Conservation (phyloP, 2,329 filamentous ascomycete genomes). For the Saccharata proteae region DNA sequence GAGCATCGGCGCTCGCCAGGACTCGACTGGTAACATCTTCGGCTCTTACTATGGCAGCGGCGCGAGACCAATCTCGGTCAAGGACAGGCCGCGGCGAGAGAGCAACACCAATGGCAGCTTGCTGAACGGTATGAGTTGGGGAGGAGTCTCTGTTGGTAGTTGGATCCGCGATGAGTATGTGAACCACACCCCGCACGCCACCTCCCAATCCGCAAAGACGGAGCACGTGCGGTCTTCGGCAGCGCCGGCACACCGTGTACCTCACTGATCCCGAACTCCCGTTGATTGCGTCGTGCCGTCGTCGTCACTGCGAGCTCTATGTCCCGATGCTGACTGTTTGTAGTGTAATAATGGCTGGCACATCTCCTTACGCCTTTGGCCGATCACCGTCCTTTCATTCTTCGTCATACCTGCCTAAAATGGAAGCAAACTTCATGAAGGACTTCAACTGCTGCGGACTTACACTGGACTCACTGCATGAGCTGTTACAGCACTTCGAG, state of each 20-base stretch:
- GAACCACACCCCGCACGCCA: slow-evolving; percentile 1
- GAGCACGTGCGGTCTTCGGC: no score
- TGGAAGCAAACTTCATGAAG: slow-evolving; percentile 95
- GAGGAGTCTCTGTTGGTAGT: slow-evolving; percentile 87
- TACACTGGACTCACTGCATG: slow-evolving; percentile 81
- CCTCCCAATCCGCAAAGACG: no score
- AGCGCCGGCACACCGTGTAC: no score
- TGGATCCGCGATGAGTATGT: slow-evolving; percentile 98
- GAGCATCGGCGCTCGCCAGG: slow-evolving; percentile 32
- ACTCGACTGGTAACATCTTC: slow-evolving; percentile 38
- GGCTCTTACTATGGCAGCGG: slow-evolving; percentile 45
- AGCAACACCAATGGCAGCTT: slow-evolving; percentile 49
- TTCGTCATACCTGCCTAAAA: slow-evolving; percentile 88
- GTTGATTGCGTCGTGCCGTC: slow-evolving; percentile 5
- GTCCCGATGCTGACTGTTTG: slow-evolving; percentile 15
- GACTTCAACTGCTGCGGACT: slow-evolving; percentile 93
- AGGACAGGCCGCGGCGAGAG: slow-evolving; percentile 43
- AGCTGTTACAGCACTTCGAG: slow-evolving; percentile 92
- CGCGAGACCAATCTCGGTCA: slow-evolving; percentile 49
- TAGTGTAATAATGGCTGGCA: slow-evolving; percentile 91
- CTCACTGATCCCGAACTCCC: not conserved
- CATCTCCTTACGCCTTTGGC: slow-evolving; percentile 75
- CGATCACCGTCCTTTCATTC: slow-evolving; percentile 95
- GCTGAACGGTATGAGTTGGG: slow-evolving; percentile 85
- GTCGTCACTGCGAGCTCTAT: slow-evolving; percentile 11